Base-by-base conservation (phyloP, 2,329 filamentous ascomycete genomes). In the Xylariaceae sp. region DNA sequence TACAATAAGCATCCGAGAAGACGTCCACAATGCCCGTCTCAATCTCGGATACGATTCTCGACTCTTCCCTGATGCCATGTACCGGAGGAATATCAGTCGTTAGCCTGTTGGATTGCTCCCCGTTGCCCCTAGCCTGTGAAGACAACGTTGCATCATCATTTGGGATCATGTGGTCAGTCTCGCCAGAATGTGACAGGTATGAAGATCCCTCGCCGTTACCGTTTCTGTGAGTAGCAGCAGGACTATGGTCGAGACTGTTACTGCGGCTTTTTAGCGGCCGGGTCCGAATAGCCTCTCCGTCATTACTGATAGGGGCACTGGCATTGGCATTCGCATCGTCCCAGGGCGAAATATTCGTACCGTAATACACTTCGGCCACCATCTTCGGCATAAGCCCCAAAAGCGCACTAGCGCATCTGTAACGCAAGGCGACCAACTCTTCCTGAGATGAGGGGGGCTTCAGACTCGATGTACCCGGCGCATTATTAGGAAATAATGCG, bases 401-500 rank as follows among this genome's bases (percentile, higher is more conserved):
- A 69, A 84, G 72, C 11, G 85, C 80, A 62, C 79, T 79, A 73
- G 88, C 88, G 74, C 88, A 88, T 72, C 82, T 83, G 67, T 80
- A 80, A 68, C 85, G 84, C 68, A 92, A 85, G 66, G 80, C 80
- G 55, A 77, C 77, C 65, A 85, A 77, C 68, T 85, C 82, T 67
- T 83, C 78, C 57, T 85, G 79, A 63, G 81, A 81, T 53, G 80
- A 79, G 60, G 87, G 85, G 55, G 87, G 81, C 55, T 80, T 75
- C 65, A 87, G 76, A 61, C 82, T 80, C 67, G 86, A 78, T 65
- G 84, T 82, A 60, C 86, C 88, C 62, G 88, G 86, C 67, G 84
- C 80, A 74, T 95, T 95, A 75, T 90, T 88, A 66, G 94, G 93
- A 73, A 97, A 97, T 58, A 97, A 78, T 61, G 89, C 84, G 68